Evolutionary conservation across 176 grass and related monocot genomes (phyloP).

Genomic region (maize (Zea mays)): Zm-B73-REFERENCE-NAM-5.0 NC_050099.1:202424001-202424500

Average conservation of each 20-base stretch:
- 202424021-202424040: too few relatives aligned
- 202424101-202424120: too few relatives aligned
- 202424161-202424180: neutral
- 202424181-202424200: constrained; percentile 27
- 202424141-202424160: constrained; percentile 18
- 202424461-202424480: too few relatives aligned
- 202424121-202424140: neutral
- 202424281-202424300: constrained; percentile 82
- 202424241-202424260: constrained; percentile 32
- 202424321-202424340: constrained; percentile 89
- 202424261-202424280: constrained; percentile 34
- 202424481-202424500: too few relatives aligned
- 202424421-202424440: too few relatives aligned
- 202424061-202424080: too few relatives aligned
- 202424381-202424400: constrained; percentile 94
- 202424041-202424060: too few relatives aligned
- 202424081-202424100: too few relatives aligned
- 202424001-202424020: too few relatives aligned
- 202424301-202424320: constrained; percentile 88
- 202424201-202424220: neutral
- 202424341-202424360: constrained; percentile 94
- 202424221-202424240: neutral
- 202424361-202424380: constrained; percentile 66
- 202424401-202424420: too few relatives aligned
- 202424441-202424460: too few relatives aligned